Evolutionary conservation across 1,284 basidiomycete species (phyloP).

Genomic region (Boletus sp.): DNA sequence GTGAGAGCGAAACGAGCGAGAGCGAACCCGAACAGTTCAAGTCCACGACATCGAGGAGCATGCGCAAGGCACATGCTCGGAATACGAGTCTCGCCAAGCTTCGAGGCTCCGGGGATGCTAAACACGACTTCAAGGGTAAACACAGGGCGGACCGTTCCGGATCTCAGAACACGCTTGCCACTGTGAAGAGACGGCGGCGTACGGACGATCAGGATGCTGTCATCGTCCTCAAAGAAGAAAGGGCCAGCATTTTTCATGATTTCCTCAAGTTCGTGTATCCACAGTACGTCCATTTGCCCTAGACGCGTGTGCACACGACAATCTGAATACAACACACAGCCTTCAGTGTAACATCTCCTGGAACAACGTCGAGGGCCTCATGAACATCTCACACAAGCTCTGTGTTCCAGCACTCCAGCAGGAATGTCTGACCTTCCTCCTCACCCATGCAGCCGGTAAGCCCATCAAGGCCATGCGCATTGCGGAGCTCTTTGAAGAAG

Average conservation of each 20-base stretch:
- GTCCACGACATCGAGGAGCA: slow-evolving; percentile 7
- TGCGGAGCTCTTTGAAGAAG: slow-evolving; percentile 81
- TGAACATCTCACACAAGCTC: slow-evolving; percentile 84
- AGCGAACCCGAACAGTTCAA: slow-evolving; percentile 37
- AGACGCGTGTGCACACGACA: background rate
- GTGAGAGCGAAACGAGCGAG: slow-evolving; percentile 34
- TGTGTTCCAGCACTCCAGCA: slow-evolving; percentile 76
- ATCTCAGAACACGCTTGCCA: slow-evolving; percentile 37
- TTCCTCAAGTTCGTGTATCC: slow-evolving; percentile 85
- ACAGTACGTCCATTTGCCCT: slow-evolving; percentile 49
- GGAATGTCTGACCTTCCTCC: slow-evolving; percentile 80
- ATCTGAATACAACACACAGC: slow-evolving; percentile 36
- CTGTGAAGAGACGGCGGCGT: slow-evolving; percentile 39
- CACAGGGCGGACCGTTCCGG: slow-evolving; percentile 20
- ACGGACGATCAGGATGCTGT: slow-evolving; percentile 61
- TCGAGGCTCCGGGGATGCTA: slow-evolving; percentile 28
- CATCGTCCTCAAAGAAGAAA: slow-evolving; percentile 79
- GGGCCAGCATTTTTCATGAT: slow-evolving; percentile 78
- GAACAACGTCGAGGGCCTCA: slow-evolving; percentile 87
- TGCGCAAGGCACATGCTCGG: slow-evolving; percentile 35
- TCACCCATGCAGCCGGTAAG: slow-evolving; percentile 85
- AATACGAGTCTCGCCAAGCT: slow-evolving; percentile 47
- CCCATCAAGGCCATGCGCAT: slow-evolving; percentile 90
- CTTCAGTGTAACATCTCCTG: slow-evolving; percentile 88
- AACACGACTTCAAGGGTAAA: slow-evolving; percentile 17